phyloP scores from a whole-genome alignment of 768 basidiomycete species.

The Melanogaster broomeanus region DNA sequence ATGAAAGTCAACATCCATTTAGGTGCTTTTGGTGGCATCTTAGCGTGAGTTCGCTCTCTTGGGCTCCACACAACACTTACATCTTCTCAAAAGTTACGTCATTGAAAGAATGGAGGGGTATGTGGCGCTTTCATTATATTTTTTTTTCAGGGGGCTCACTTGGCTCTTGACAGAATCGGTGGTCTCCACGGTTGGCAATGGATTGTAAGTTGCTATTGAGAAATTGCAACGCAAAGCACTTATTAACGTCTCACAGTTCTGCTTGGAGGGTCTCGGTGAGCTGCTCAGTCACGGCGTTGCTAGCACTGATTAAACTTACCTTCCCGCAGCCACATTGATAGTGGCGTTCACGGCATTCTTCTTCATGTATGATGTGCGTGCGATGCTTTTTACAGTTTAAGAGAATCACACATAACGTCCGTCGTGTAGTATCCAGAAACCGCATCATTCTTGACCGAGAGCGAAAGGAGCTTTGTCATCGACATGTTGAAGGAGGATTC shows the following conservation, averaged over 20 bases:
- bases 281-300: not conserved
- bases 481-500: constrained; percentile 46
- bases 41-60: constrained; percentile 36
- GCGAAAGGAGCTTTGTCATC: constrained; percentile 42
- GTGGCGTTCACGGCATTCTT: constrained; percentile 38
- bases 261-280: constrained; percentile 31
- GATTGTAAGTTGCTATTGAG: constrained; percentile 30
- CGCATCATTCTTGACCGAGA: constrained; percentile 51
- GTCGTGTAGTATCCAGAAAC: constrained; percentile 53
- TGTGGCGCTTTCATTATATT: constrained; percentile 19
- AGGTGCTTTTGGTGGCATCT: constrained; percentile 50
- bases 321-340: constrained; percentile 18
- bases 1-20: not conserved
- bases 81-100: constrained; percentile 29
- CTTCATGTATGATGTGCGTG: constrained; percentile 53
- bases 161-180: constrained; percentile 15
- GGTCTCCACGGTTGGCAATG: constrained; percentile 39
- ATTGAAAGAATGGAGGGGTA: constrained; percentile 36
- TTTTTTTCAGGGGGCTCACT: not conserved
- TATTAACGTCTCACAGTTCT: constrained; percentile 24
- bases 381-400: not conserved
- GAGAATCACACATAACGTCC: not conserved
- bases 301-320: not conserved
- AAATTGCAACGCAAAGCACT: constrained; percentile 1
- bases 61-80: not conserved